Evolutionary conservation across 257 asterid species (phyloP).

Genomic region (Solanum lignicaule): DNA sequence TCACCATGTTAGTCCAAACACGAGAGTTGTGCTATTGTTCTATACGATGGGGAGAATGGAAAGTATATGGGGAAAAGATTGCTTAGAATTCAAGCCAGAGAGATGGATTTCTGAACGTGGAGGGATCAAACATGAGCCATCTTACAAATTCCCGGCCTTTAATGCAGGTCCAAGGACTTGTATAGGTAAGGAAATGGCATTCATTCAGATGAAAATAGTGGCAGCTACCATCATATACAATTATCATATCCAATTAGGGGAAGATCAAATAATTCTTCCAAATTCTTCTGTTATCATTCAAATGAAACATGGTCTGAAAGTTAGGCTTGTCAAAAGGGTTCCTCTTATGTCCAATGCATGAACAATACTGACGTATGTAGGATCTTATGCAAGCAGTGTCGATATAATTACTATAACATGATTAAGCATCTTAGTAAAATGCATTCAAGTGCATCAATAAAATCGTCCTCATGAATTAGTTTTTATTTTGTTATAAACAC

Average conservation of each 20-base stretch:
- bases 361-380: not conserved
- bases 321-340: not conserved
- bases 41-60: conserved; percentile 4
- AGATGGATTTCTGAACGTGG: not conserved
- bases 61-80: not conserved
- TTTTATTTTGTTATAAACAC: not conserved
- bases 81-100: not conserved
- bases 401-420: not conserved
- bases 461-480: not conserved
- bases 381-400: not conserved
- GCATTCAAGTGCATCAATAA: not conserved
- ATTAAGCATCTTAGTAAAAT: not conserved
- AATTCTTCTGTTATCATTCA: not conserved
- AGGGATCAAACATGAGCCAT: not conserved
- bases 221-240: not conserved
- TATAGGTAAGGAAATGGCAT: conserved; percentile 1
- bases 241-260: not conserved
- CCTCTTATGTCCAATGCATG: not conserved
- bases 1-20: not conserved
- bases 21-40: not conserved
- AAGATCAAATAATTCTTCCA: not conserved
- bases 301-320: not conserved
- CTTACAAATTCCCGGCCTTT: not conserved
- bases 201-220: conserved; percentile 2
- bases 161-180: conserved; percentile 2